Evolutionary conservation across 345 rosid species (phyloP).

Genomic region (Heritiera littoralis): DNA sequence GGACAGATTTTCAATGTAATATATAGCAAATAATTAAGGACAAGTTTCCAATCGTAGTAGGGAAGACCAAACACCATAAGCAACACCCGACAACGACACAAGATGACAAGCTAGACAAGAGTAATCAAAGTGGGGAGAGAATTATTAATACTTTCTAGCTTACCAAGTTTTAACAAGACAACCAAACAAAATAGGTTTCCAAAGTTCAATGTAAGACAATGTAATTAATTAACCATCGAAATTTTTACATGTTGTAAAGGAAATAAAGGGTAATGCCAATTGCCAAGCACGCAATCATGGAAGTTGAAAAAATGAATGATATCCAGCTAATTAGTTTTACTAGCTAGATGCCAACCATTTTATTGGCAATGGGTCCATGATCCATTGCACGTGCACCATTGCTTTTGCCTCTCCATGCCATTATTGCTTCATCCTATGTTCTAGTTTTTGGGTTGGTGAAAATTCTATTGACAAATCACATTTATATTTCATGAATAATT

Average conservation of each 20-base stretch:
- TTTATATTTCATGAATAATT: too few species aligned
- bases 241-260: not conserved
- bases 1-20: not conserved
- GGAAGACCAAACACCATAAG: too few species aligned
- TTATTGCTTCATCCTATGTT: not conserved
- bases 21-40: not conserved
- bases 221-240: not conserved
- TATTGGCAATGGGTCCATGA: constrained; percentile 22
- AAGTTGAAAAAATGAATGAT: constrained; percentile 32
- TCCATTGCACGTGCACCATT: constrained; percentile 44
- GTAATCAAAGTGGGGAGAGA: not conserved
- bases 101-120: not conserved
- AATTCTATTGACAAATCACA: too few species aligned
- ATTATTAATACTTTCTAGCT: not conserved
- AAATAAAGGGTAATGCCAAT: not conserved
- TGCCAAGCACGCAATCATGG: constrained; percentile 21
- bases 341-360: constrained; percentile 29
- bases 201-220: not conserved
- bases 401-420: not conserved
- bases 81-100: not conserved
- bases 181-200: not conserved
- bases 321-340: constrained; percentile 35
- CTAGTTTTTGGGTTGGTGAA: too few species aligned
- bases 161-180: not conserved
- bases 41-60: not conserved